A percentile compares a stretch with the other conserved stretches of the same genome.
Conservation (phyloP, 1,284 basidiomycete species). For the Coniferiporia sulphurascens region DNA sequence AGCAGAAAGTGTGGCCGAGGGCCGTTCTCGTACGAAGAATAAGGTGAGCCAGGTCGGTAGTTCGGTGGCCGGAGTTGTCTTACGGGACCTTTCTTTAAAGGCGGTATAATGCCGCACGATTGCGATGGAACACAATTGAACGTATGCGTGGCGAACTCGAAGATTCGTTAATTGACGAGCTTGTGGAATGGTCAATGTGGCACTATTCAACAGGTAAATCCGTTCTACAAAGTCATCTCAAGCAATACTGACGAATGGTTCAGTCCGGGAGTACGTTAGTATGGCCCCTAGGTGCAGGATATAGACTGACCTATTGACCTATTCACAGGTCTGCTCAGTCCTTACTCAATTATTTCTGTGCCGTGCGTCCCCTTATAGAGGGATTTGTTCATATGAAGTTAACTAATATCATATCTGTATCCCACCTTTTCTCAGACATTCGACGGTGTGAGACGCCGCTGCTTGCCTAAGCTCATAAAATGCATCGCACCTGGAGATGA, state of each 20-base stretch:
- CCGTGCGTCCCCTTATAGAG: conserved; percentile 25
- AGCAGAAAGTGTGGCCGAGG: conserved; percentile 68
- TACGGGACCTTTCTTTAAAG: conserved; percentile 29
- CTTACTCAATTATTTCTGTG: conserved; percentile 52
- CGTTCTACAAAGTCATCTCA: conserved; percentile 8
- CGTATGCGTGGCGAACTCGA: conserved; percentile 67
- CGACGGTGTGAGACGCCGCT: conserved; percentile 69
- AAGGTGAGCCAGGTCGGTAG: conserved; percentile 35
- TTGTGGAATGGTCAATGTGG: conserved; percentile 84
- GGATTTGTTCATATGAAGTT: conserved; percentile 1
- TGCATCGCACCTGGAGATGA: conserved; percentile 71
- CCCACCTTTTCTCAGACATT: conserved; percentile 45
- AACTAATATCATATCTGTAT: background rate
- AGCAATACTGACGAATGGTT: background rate
- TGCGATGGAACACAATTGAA: conserved; percentile 70
- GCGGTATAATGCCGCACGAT: conserved; percentile 60
- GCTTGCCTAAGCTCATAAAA: conserved; percentile 62
- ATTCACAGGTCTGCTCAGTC: conserved; percentile 50
- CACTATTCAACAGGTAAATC: conserved; percentile 60
- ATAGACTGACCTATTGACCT: background rate
- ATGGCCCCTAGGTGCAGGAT: background rate
- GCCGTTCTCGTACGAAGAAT: conserved; percentile 62
- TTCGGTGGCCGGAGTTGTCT: background rate
- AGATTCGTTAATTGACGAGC: conserved; percentile 73
- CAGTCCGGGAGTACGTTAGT: conserved; percentile 50